Evolutionary conservation across 1,284 basidiomycete species (phyloP).

Genomic region (Marasmius sp.): DNA sequence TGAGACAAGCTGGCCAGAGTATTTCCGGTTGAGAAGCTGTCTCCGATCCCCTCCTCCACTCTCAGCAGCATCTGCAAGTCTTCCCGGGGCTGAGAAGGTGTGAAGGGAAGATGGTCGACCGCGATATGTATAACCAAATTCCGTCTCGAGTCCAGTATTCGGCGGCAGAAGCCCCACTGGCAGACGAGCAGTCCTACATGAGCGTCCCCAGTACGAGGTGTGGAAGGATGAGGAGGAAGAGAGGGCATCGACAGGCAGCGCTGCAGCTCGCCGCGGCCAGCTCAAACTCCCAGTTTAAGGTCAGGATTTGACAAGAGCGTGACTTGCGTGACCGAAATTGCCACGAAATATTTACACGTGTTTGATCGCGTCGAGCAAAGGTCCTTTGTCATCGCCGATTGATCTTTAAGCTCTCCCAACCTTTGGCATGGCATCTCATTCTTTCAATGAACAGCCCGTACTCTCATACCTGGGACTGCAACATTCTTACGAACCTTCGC

Average conservation of each 20-base stretch:
- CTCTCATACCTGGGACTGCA: slow-evolving; percentile 67
- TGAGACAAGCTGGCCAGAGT: neutral
- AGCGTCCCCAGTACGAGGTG: too few relatives aligned
- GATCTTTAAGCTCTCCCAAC: neutral
- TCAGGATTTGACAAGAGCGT: too few relatives aligned
- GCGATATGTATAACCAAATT: slow-evolving; percentile 45
- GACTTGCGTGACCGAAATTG: too few relatives aligned
- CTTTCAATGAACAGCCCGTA: slow-evolving; percentile 42
- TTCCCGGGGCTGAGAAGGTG: slow-evolving; percentile 30
- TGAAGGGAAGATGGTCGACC: slow-evolving; percentile 40
- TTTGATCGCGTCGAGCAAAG: too few relatives aligned
- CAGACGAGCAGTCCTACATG: slow-evolving; percentile 21
- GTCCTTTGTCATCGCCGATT: neutral
- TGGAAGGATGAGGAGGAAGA: neutral
- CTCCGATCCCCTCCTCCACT: slow-evolving; percentile 37
- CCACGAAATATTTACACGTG: too few relatives aligned
- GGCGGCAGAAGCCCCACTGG: slow-evolving; percentile 52
- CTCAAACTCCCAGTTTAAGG: too few relatives aligned
- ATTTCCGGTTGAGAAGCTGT: slow-evolving; percentile 23
- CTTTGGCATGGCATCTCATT: slow-evolving; percentile 12
- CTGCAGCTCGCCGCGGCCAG: neutral
- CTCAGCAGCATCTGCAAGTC: slow-evolving; percentile 32
- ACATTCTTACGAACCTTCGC: slow-evolving; percentile 55
- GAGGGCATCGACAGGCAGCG: neutral
- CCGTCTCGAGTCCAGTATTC: slow-evolving; percentile 33